These are phyloP conservation scores for Arthromyces matolae DNA, from an alignment of 768 basidiomycete genomes.

Conservation along the genomic window DNA sequence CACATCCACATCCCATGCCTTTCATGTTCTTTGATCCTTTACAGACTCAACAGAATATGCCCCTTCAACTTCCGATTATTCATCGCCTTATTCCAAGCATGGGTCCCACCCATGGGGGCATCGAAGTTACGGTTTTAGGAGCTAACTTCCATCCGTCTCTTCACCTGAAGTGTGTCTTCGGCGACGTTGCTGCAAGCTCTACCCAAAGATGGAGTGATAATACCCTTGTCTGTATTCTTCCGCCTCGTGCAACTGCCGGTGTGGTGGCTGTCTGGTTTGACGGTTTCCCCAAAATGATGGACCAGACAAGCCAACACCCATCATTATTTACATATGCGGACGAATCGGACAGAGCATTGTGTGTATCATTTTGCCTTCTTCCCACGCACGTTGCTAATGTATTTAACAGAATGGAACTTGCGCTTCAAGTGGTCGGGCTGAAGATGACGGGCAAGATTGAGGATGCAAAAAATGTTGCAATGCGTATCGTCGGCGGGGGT, in stretches of 20 bases:
- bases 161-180: constrained; percentile 79
- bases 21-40: constrained; percentile 60
- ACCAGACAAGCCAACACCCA: constrained; percentile 44
- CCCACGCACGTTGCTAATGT: constrained; percentile 4
- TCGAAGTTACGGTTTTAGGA: constrained; percentile 91
- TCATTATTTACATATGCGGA: constrained; percentile 88
- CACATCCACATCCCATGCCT: constrained; percentile 43
- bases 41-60: constrained; percentile 42
- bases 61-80: constrained; percentile 65
- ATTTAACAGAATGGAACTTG: constrained; percentile 81
- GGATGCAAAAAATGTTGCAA: constrained; percentile 88
- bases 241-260: constrained; percentile 77
- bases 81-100: constrained; percentile 80
- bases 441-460: constrained; percentile 97
- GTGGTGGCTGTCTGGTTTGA: constrained; percentile 89
- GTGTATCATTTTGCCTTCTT: constrained; percentile 30
- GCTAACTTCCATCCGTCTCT: constrained; percentile 80
- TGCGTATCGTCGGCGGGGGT: constrained; percentile 85
- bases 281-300: constrained; percentile 61
- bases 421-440: constrained; percentile 89
- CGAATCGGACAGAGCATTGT: constrained; percentile 86
- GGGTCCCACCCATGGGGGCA: constrained; percentile 89
- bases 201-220: constrained; percentile 92
- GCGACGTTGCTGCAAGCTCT: constrained; percentile 73
- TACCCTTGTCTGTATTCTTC: constrained; percentile 87